Base-by-base conservation (phyloP, 2,329 filamentous ascomycete species). In the Fusarium setosum region DNA sequence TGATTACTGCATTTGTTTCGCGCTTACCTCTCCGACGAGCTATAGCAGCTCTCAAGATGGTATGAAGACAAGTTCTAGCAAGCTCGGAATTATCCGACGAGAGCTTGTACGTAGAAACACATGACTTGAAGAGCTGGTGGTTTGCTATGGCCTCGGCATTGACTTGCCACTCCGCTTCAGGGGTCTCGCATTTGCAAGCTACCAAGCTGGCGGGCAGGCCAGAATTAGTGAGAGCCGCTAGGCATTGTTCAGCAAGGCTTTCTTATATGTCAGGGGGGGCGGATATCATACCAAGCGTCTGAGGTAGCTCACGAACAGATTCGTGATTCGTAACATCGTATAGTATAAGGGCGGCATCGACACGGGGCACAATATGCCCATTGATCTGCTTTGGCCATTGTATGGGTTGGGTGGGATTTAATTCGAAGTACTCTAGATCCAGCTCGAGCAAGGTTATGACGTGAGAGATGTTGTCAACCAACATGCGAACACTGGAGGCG, bases 151-250 rank as follows among this genome's bases (percentile, higher is more conserved):
- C 85, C 24, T 88, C 83, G 13, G 90, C 86, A 72, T 95, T 89
- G 56, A 96, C 84, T 74, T 93, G 86, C 73, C 91, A 89, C 59
- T 88, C 82, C 58, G 87, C 85, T 63, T 90, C 87, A 45, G 90
- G 89, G 49, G 89, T 87, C 76, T 97, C 95, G 81, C 93, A 97
- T 83, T 97, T 97, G 77, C 90, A 95, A 55, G 93, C 93, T 50
- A 96, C 92, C 38, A 97, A 86, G 63, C 95, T 85, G 52, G 91
- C 91, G 9, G 94, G 93, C 35, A 97, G 80, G 21, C 86, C 85
- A 17, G 91, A 89, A 70, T 90, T 91, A 58, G 88, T 86, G 50
- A 97, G 83, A 38, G 90, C 90, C 80, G 88, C 94, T 96, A 20
- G 7, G 29, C 42, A 20, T 41, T 47, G 26, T 59, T 67, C 37